A percentile compares a stretch with the other conserved stretches of the same genome.
Evolutionary conservation across 331 rosid genomes (phyloP).

Genomic region (Quercus phellos): DNA sequence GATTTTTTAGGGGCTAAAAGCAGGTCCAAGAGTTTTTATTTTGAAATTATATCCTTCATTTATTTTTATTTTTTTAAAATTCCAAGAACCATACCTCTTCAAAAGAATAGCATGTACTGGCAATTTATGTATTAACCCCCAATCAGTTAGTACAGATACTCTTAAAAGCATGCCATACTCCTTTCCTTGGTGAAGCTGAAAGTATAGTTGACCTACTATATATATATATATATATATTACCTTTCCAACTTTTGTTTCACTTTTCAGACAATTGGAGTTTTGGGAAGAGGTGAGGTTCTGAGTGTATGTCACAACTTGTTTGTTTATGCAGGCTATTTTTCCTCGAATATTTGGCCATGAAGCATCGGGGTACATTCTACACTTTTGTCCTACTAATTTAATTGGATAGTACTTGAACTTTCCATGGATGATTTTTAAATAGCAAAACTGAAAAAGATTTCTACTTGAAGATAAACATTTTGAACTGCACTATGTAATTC

Average conservation of each 20-base stretch:
- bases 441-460: neutral
- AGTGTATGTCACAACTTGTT: slow-evolving; percentile 14
- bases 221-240: neutral
- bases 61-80: neutral
- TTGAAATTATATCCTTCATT: too few relatives aligned
- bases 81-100: neutral
- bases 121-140: neutral
- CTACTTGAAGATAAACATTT: neutral
- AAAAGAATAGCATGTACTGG: neutral
- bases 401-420: neutral
- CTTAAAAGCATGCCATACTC: neutral
- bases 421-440: neutral
- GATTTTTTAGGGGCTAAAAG: neutral
- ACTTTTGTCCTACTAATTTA: slow-evolving; percentile 3
- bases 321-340: slow-evolving; percentile 69
- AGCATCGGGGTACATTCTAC: slow-evolving; percentile 72
- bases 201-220: neutral
- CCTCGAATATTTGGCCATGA: slow-evolving; percentile 99
- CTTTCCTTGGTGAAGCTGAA: neutral
- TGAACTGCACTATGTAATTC: neutral
- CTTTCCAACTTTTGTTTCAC: neutral
- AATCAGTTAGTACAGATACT: neutral
- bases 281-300: neutral
- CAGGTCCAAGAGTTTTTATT: neutral
- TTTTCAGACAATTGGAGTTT: neutral